Evolutionary conservation across 768 basidiomycete genomes (phyloP), one percentile per base, ranked within the genome.

Genomic region (Collybia mongolica): DNA sequence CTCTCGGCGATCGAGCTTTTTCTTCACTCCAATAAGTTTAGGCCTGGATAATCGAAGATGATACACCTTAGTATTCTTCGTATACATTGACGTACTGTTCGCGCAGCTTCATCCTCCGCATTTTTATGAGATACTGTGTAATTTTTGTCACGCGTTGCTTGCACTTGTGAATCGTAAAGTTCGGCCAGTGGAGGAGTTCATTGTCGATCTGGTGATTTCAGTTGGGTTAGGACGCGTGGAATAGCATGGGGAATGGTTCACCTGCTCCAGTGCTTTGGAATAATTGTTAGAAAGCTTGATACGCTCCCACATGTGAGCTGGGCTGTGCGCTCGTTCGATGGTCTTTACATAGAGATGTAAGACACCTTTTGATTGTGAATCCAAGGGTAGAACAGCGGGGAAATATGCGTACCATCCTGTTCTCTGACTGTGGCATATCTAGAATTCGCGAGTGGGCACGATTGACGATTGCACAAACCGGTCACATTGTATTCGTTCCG

Each of bases 81-180:
- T 14, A 47, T 11, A 28, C 22, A 35, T 37, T 52, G 20, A 73
- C 89, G 59, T 48, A 95, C 94, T 92, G 86, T 70, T 92, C 82
- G 15, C 88, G 84, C 49, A 95, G 75, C 58, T 90, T 90, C 54
- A 96, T 70, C 38, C 90, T 84, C 52, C 96, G 82, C 95, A 98
- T 97, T 76, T 97, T 95, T 68, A 98, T 98, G 56, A 99, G 82
- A 64, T 98, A 98, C 66, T 99, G 97, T 0, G 96, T 98, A 60
- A 99, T 98, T 75, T 98, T 99, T 9, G 97, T 99, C 24, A 98
- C 80, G 39, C 97, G 84, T 72, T 99, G 97, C 77, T 99, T 99
- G 82, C 97, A 98, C 73, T 98, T 98, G 75, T 98, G 97, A 47
- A 94, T 89, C 26, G 84, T 85, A 68, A 96, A 98, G 61, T 94